Conservation (phyloP, 305 asterid genomes). For the Fraxinus albicans region DNA sequence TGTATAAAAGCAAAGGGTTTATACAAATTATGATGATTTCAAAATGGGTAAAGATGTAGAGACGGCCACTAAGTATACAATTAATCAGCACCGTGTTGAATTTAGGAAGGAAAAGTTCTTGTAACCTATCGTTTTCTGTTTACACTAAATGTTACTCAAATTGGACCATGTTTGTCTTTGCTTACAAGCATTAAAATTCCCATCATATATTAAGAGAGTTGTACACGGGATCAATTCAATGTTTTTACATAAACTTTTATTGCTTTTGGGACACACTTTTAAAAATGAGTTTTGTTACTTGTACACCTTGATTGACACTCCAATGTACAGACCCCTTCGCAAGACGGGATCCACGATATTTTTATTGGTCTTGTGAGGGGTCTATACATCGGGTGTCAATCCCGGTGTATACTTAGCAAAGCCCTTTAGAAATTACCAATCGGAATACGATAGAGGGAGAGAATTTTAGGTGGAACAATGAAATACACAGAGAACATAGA, state of each 20-base stretch:
- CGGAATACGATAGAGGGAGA: background rate
- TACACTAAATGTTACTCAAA: background rate
- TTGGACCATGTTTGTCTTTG: background rate
- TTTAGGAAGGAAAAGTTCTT: background rate
- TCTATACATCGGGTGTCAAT: background rate
- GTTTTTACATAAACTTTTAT: background rate
- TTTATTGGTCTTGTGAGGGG: background rate
- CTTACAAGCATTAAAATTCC: background rate
- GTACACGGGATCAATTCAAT: background rate
- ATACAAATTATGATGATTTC: background rate
- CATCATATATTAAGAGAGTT: background rate
- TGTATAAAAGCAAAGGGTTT: background rate
- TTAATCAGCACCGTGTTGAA: background rate
- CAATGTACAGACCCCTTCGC: background rate
- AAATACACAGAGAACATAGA: background rate
- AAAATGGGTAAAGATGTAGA: background rate
- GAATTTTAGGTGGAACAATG: background rate
- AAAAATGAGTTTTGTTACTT: background rate
- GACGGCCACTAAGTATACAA: background rate
- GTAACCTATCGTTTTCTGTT: background rate
- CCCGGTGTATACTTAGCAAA: no score
- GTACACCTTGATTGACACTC: background rate
- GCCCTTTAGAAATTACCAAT: background rate
- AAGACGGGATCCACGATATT: no score
- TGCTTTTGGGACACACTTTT: background rate